Evolutionary conservation across 139 green algal species (phyloP), one percentile per base, ranked within the genome.

Genomic region (Chlamydomonas incerta): DNA sequence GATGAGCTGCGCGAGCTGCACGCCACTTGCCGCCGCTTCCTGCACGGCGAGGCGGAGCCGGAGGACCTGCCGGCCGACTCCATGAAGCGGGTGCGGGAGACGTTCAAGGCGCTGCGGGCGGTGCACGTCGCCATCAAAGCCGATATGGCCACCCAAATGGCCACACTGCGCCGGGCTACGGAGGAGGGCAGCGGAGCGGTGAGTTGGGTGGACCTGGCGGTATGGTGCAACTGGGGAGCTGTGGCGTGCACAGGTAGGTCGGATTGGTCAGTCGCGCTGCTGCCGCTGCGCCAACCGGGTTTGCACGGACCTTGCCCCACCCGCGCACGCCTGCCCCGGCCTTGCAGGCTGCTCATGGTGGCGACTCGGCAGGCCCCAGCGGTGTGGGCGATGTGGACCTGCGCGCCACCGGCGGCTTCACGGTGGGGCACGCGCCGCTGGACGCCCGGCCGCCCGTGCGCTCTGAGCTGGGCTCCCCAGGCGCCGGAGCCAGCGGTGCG

Each of bases 31-130:
- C 84, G 72, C 33, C 60, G 69, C 5, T 93, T 91, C 77, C 68
- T 90, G 23, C 10, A 77, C 35, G 89, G 92, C n/a, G 80, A 92
- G 62, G 90, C 72, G 1, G 81, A 89, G 20, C 47, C 94, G 57
- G 92, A 96, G 29, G 77, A 92, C 82, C 80, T 96, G 69, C 90
- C 93, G 14, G 75, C 76, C 0, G 90, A 96, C 72, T 93, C 65
- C 26, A n/a, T 96, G 33, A 96, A 95, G 87, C 82, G 82, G 37
- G 92, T 97, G 57, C 80, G 86, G 52, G 94, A 96, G 88, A 87
- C 88, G 6, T 96, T 93, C 83, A 91, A 92, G 80, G 79, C 90
- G 72, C 90, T 95, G 75, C 88, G 88, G 60, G 46, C 66, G 9
- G 81, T 90, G 57, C 87, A 90, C 60, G 73, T 71, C 50, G 75